Base-by-base conservation (phyloP, 2,329 filamentous ascomycete genomes). In the Metarhizium guizhouense region DNA sequence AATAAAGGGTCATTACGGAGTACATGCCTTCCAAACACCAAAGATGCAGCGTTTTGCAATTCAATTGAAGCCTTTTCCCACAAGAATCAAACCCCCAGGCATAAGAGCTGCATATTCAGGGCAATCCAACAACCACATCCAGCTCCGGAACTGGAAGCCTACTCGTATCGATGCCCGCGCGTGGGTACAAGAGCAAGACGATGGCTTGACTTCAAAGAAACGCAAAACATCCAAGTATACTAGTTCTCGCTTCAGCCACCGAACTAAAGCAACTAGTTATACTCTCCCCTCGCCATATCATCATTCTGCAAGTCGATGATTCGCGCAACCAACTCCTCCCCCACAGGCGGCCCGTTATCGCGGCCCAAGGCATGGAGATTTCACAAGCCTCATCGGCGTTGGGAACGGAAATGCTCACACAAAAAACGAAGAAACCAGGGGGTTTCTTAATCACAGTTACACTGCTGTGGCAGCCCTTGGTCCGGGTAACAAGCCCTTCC, bases 341-440 rank as follows among this genome's bases (percentile, higher is more conserved):
- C 36, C 53, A 36, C 53, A 54, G 40, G 40, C 51, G 53, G 47
- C 38, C 53, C 47, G 47, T 54, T 40, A 20, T 55, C 32, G 48
- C 29, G 48, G 53, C 48, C 53, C 48, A 47, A 54, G 34, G 10
- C 14, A 51, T 45, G n/a, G 43, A 47, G 40, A 43, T 43, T 43
- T 54, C 8, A 29, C 40, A 18, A 42, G 20, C 45, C 20, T 47
- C n/a, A 20, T 47, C 7, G 43, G 30, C 25, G 34, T 25, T 11
- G 48, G 14, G 43, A 25, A 14, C 13, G 29, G 16, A 29, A n/a
- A 32, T 20, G 32, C 6, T n/a, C 38, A 40, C 38, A 40, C 32
- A 30, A 20, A 34, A 11, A 30, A 7, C 7, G 11, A n/a, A 32
- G 16, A 52, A 30, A 14, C 40, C 14, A 49, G 16, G 29, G 2